Percentiles rank a stretch among this genome's conserved stretches.
Conservation (phyloP, 768 basidiomycete genomes). For the Harrya chromipes region DNA sequence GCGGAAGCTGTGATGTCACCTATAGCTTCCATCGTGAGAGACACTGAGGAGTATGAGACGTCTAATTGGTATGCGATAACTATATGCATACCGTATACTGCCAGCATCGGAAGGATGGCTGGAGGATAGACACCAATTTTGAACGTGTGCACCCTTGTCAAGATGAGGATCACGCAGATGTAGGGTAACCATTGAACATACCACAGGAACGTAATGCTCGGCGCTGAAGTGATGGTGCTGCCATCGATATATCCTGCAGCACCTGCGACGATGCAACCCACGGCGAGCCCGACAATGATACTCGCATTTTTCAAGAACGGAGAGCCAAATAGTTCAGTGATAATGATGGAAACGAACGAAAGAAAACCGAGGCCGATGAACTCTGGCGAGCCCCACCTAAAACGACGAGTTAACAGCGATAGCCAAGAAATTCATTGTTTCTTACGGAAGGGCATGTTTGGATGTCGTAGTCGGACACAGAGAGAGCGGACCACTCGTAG, state of each 20-base stretch:
- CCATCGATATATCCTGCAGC: conserved; percentile 75
- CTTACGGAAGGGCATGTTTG: conserved; percentile 63
- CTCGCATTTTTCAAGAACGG: conserved; percentile 83
- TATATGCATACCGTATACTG: conserved; percentile 46
- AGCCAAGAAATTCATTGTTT: not conserved
- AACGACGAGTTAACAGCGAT: not conserved
- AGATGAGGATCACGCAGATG: not conserved
- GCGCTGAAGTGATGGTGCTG: conserved; percentile 60
- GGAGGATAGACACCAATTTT: conserved; percentile 75
- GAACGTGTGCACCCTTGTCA: conserved; percentile 65
- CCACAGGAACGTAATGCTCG: conserved; percentile 83
- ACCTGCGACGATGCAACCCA: conserved; percentile 81
- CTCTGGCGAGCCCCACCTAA: conserved; percentile 75
- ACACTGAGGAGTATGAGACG: conserved; percentile 40
- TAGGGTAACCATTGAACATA: conserved; percentile 12
- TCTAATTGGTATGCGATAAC: not conserved
- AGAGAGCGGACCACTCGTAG: conserved; percentile 60
- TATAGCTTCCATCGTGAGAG: conserved; percentile 78
- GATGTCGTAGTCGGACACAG: conserved; percentile 72
- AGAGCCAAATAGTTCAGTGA: conserved; percentile 80
- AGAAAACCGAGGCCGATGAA: conserved; percentile 88
- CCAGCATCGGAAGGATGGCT: conserved; percentile 58
- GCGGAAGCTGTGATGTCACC: conserved; percentile 82
- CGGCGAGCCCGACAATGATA: conserved; percentile 69
- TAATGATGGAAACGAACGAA: conserved; percentile 69